phyloP scores from a whole-genome alignment of 306 rosid species.

The Vicia faba region DNA sequence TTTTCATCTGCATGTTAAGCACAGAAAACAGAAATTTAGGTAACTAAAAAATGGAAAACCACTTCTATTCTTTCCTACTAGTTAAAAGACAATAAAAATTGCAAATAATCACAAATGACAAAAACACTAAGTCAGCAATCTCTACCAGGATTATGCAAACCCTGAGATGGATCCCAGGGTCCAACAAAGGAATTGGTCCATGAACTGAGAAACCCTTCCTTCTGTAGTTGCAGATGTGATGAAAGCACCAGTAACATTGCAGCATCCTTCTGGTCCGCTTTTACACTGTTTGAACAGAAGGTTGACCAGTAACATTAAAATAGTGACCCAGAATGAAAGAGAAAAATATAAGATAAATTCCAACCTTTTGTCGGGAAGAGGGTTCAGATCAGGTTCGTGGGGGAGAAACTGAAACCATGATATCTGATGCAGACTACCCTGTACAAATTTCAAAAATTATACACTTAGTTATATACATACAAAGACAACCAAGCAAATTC shows the following conservation, averaged over 20 bases:
- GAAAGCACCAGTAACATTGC: slow-evolving; percentile 80
- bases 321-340: slow-evolving; percentile 6
- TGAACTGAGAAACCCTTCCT: slow-evolving; percentile 81
- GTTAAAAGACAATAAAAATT: slow-evolving; percentile 3
- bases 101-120: slow-evolving; percentile 33
- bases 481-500: slow-evolving; percentile 18
- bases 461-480: slow-evolving; percentile 15
- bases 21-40: slow-evolving; percentile 38
- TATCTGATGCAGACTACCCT: slow-evolving; percentile 87
- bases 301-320: slow-evolving; percentile 15
- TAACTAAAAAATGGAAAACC: slow-evolving; percentile 19
- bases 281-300: slow-evolving; percentile 54
- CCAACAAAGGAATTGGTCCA: slow-evolving; percentile 99
- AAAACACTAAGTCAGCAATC: slow-evolving; percentile 37
- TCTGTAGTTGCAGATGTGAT: slow-evolving; percentile 89
- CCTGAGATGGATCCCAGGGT: slow-evolving; percentile 99
- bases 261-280: slow-evolving; percentile 80
- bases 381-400: slow-evolving; percentile 75
- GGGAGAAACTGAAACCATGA: slow-evolving; percentile 98
- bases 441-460: slow-evolving; percentile 37
- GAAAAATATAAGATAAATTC: slow-evolving; percentile 21
- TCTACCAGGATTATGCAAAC: slow-evolving; percentile 95
- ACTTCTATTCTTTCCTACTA: slow-evolving; percentile 21
- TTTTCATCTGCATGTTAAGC: slow-evolving; percentile 71
- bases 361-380: slow-evolving; percentile 81